Base-by-base conservation (phyloP, 305 asterid species). In the Withania somnifera region DNA sequence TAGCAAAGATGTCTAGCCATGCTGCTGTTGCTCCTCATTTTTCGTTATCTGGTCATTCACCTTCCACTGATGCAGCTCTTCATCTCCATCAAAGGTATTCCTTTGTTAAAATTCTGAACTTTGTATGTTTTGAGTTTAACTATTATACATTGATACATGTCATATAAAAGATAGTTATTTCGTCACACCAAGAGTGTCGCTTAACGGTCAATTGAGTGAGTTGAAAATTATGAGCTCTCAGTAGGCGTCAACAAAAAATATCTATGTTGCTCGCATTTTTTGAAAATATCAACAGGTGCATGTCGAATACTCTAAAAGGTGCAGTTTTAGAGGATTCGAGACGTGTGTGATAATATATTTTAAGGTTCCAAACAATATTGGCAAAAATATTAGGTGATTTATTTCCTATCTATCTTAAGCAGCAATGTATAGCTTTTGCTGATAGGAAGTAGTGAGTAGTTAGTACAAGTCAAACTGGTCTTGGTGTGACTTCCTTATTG, bases 81-180 rank as follows among this genome's bases (percentile, higher is more conserved):
- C 97, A 89, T 56, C 87, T 87, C 53, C 86, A 83, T 52, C 91
- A 88, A 82, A 91, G 99, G 98, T 95, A 87, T 0, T 0, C 1
- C 0, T 3, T 1, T 8, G 20, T 58, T 58, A 6, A 8, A 30
- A 64, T 64, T 24, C 7, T 4, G 15, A 4, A 8, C 19, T 6
- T 36, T 19, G 11, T n/a, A 68, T 68, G 77, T 38, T 19, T n/a
- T 68, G n/a, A 15, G 22, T 26, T 22, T 57, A 57, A 52, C 24
- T 51, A 5, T 19, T 51, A 2, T 51, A 15, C 19, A 22, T 8
- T 20, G 5, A 15, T 24, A 61, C n/a, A 14, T 28, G 42, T 14
- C 22, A 63, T 26, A 28, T 6, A 6, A 26, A 58, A 60, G 68
- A 26, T 26, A 6, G 38, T 26, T 60, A 6, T 26, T 24, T 26